phyloP scores from a whole-genome alignment of 2,329 filamentous ascomycete genomes.

The Exserohilum turcica region DNA sequence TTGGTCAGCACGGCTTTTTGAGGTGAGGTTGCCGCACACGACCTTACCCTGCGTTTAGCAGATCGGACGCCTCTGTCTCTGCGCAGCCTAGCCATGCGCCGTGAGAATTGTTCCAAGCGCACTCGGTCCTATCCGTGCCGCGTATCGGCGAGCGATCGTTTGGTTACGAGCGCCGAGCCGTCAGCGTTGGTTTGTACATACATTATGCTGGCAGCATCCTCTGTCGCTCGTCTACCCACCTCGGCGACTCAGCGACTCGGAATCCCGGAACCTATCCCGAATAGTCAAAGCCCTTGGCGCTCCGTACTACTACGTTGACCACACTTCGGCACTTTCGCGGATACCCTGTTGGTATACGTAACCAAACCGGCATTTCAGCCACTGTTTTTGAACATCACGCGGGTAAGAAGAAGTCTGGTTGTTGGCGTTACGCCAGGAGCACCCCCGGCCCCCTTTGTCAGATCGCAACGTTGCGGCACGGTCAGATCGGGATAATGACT shows the following conservation, averaged over 20 bases:
- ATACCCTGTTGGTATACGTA: not conserved
- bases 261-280: constrained; percentile 5
- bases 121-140: not conserved
- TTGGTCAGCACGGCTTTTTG: not conserved
- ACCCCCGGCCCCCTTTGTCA: constrained; percentile 13
- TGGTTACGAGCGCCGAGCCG: not conserved
- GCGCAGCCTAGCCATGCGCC: not conserved
- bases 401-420: not conserved
- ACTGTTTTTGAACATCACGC: not conserved
- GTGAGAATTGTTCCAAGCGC: not conserved
- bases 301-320: constrained; percentile 1
- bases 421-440: not conserved
- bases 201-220: constrained; percentile 4
- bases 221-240: not conserved
- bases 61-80: not conserved
- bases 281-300: constrained; percentile 12
- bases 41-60: not conserved
- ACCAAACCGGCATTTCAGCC: not conserved
- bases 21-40: not conserved
- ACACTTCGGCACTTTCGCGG: constrained; percentile 6
- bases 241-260: constrained; percentile 2
- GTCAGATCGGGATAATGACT: constrained; percentile 11
- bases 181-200: not conserved
- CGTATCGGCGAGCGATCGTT: not conserved
- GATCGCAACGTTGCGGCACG: constrained; percentile 12